Conservation (phyloP, 2,329 filamentous ascomycete species). For the Rhynchosporium graminicola region DNA sequence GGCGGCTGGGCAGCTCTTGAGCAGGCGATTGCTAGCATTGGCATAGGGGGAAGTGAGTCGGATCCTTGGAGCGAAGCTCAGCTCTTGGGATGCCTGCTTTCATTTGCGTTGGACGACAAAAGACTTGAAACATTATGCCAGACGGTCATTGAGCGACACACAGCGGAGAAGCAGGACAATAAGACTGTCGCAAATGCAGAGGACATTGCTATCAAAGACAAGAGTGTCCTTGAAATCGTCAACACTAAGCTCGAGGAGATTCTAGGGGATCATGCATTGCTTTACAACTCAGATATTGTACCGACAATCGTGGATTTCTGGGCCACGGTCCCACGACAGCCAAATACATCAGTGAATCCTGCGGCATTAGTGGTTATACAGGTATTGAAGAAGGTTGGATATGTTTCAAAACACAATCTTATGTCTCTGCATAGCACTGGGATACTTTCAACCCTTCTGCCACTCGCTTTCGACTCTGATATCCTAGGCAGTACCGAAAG, state of each 20-base stretch:
- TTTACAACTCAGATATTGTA: slow-evolving; percentile 64
- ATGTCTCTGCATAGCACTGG: slow-evolving; percentile 71
- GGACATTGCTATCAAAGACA: slow-evolving; percentile 26
- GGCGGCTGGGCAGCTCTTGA: slow-evolving; percentile 80
- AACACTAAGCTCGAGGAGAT: slow-evolving; percentile 49
- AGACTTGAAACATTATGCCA: slow-evolving; percentile 70
- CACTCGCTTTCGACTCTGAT: slow-evolving; percentile 57
- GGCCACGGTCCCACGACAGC: slow-evolving; percentile 58
- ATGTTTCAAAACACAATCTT: slow-evolving; percentile 70
- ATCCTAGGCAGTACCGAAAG: slow-evolving; percentile 57
- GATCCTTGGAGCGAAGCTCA: slow-evolving; percentile 70
- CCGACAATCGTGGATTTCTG: slow-evolving; percentile 63
- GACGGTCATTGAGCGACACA: slow-evolving; percentile 43
- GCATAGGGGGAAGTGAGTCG: slow-evolving; percentile 63
- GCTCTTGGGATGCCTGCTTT: slow-evolving; percentile 79
- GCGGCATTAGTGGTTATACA: slow-evolving; percentile 63
- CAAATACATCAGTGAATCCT: slow-evolving; percentile 48
- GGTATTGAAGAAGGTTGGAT: slow-evolving; percentile 46
- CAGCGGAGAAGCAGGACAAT: slow-evolving; percentile 22
- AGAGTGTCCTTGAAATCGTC: slow-evolving; percentile 33
- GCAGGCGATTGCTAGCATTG: slow-evolving; percentile 68
- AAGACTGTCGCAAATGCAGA: background rate
- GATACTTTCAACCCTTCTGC: slow-evolving; percentile 66
- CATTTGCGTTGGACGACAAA: slow-evolving; percentile 79
- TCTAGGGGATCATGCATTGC: slow-evolving; percentile 52